Evolutionary conservation across 192 early-diverging fungal species (phyloP).

Genomic region (Chytriomyces sp.): DNA sequence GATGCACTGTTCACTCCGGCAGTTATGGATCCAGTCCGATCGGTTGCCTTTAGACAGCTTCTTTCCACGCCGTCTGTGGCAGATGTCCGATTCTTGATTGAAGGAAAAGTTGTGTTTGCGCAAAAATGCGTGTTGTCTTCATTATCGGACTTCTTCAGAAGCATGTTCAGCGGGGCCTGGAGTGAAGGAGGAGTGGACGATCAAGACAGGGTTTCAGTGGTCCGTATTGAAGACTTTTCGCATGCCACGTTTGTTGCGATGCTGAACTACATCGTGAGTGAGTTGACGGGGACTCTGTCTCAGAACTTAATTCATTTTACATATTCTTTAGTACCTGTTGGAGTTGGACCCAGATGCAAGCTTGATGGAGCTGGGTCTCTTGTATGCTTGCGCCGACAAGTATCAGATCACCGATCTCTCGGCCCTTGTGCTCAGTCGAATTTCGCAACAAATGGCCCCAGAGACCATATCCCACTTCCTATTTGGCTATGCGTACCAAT

Average conservation of each 20-base stretch:
- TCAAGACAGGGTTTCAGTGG: neutral
- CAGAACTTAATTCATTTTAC: neutral
- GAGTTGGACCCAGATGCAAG: conserved; percentile 16
- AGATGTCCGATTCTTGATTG: conserved; percentile 40
- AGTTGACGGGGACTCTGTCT: neutral
- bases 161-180: conserved; percentile 36
- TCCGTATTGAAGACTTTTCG: conserved; percentile 37
- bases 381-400: conserved; percentile 24
- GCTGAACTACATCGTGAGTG: conserved; percentile 33
- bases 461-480: neutral
- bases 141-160: conserved; percentile 34
- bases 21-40: conserved; percentile 5
- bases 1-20: too few species aligned
- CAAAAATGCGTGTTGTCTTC: conserved; percentile 38
- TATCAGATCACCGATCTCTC: conserved; percentile 16
- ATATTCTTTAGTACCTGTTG: neutral
- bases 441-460: neutral
- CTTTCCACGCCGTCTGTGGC: conserved; percentile 33
- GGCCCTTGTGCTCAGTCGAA: neutral
- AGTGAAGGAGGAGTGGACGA: neutral
- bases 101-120: conserved; percentile 29
- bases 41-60: conserved; percentile 29
- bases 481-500: conserved; percentile 5
- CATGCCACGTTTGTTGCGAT: conserved; percentile 32
- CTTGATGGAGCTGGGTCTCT: neutral